Conservation (phyloP, 139 green algal genomes). For the Chlamydomonas schloesseri region DNA sequence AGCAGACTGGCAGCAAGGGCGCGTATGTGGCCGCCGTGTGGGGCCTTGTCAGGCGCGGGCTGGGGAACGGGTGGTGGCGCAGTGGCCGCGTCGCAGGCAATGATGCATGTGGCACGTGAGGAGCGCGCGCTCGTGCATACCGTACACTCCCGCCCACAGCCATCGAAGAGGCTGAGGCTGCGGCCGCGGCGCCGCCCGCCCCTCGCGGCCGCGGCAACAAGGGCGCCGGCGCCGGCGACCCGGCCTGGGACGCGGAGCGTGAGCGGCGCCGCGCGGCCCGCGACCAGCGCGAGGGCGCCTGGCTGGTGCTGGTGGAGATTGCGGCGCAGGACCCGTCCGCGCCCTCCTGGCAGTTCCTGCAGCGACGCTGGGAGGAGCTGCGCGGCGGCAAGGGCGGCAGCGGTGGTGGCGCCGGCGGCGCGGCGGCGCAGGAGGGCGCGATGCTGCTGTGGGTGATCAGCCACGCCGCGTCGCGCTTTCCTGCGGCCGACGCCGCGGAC, state of each 20-base stretch:
- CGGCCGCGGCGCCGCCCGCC: too few species aligned
- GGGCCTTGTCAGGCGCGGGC: too few species aligned
- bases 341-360: slow-evolving; percentile 82
- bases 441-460: slow-evolving; percentile 79
- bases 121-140: too few species aligned
- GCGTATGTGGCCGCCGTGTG: too few species aligned
- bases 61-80: too few species aligned
- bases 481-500: slow-evolving; percentile 55
- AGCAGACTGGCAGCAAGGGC: too few species aligned
- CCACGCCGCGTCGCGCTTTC: slow-evolving; percentile 72
- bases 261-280: neutral
- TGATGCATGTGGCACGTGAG: too few species aligned
- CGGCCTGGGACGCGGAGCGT: too few species aligned
- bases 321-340: slow-evolving; percentile 66
- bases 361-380: slow-evolving; percentile 63
- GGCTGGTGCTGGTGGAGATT: slow-evolving; percentile 75
- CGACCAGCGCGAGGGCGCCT: slow-evolving; percentile 57
- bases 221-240: too few species aligned
- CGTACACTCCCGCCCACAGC: too few species aligned
- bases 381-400: slow-evolving; percentile 27
- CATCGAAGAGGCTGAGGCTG: neutral
- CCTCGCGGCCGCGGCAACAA: neutral
- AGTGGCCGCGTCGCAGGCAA: too few species aligned
- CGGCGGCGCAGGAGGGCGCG: slow-evolving; percentile 44
- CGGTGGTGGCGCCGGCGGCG: neutral